Base-by-base conservation (phyloP, 495 filamentous ascomycete species). In the Aspergillus cavernicola region DNA sequence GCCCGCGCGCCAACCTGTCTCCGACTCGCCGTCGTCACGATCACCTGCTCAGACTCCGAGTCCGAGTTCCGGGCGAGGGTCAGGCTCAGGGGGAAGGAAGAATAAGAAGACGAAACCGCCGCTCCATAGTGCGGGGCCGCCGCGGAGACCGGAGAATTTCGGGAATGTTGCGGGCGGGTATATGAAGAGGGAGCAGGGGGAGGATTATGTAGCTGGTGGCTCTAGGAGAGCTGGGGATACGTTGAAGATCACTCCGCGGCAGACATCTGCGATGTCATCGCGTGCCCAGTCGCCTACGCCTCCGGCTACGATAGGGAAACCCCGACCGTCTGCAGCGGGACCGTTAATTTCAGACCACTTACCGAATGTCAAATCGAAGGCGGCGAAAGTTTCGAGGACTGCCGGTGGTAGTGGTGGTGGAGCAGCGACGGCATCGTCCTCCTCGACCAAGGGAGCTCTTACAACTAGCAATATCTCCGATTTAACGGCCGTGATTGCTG, bases 401-500 rank as follows among this genome's bases (percentile, higher is more conserved):
- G 38, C 18, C 22, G 38, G 38, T 1, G 38, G 38, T 7, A 28
- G 41, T 33, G 28, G 31, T 1, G 77, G 73, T 1, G 69, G 78
- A 0, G 55, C 41, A 1, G 47, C 32, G 6, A 26, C 22, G 6
- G 32, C 42, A 10, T 15, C 48, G 6, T 41, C 37, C 18, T 58
- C 69, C 3, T 61, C 56, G 2, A n/a, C n/a, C n/a, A 68, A 66
- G 44, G 55, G 52, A 3, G 49, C 69, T 2, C 52, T 76, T 24
- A 75, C 73, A 8, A 76, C 89, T 6, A 86, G 82, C 16, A 84
- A 86, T 6, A 79, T 97, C 26, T 74, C 80, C 20, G 95, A 97
- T 63, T 76, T 98, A 2, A 95, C 97, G 48, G 83, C 89, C 6
- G 93, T 92, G 2, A 96, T 98, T 57, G 85, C 89, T n/a, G 74